Base-by-base conservation (phyloP, 108 stramenopile genomes). In the Skeletonema marinoi region DNA sequence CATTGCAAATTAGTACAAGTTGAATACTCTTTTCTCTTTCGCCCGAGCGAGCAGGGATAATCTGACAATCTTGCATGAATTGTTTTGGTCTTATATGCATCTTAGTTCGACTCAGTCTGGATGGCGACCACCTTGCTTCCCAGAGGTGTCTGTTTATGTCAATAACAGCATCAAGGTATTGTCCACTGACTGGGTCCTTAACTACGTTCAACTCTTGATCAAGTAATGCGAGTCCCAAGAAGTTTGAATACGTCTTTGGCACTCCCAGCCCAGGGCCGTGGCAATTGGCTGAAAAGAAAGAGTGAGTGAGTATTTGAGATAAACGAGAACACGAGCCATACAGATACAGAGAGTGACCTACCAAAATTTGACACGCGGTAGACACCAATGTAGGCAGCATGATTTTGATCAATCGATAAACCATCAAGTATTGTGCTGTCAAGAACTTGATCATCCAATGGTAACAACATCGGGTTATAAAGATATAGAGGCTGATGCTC, bases 381-480 rank as follows among this genome's bases (percentile, higher is more conserved):
- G 3, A 66, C 75, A 32, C 71, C 84, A 29, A 81, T 68, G 41
- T 85, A 85, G 12, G 70, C 70, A 30, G 33, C 74, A 11, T n/a
- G 7, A 13, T 39, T 32, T 44, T 46, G 25, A 17, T 21, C 71
- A 36, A 62, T 6, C 1, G 36, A 39, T 35, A 74, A 33, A 61
- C 71, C 78, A 30, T 58, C 42, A 25, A 80, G 60, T 12, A 79
- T 74, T 17, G 60, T 35, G 17, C 17, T 44, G 11, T 78, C 72
- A 39, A 77, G 31, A 13, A 46, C 10, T 8, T 70, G 21, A 10
- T 75, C 62, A 67, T 80, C 58, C 7, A 85, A 35, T 38, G 84
- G 64, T 35, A 85, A 12, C 32, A 85, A 21, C 63, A 66, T 74
- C 6, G 84, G 84, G 77, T 85, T 85, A 70, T 85, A 85, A 46